Evolutionary conservation across 345 rosid species (phyloP), one percentile per base, ranked within the genome.

Genomic region (Viola odorata): DNA sequence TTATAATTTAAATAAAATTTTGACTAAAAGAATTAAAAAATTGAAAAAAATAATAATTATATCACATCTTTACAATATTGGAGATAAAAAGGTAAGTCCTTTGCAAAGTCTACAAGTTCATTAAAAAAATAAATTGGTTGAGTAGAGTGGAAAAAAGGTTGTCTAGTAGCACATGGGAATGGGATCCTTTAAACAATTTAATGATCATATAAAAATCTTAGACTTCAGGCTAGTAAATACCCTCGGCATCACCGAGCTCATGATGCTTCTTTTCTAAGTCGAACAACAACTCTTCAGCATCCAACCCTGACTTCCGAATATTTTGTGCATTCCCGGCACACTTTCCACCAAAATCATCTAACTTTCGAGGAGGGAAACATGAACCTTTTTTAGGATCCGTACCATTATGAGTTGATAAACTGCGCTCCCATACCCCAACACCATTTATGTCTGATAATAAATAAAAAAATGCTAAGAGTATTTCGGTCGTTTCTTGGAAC

Each of bases 381-480:
- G 66, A 60, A 61, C 41, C 61, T 3, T 50, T 63, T 53, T 60
- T 65, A 42, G 37, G 61, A n/a, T 59, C 55, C 48, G 55, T 72
- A 8, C 3, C 58, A 60, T 10, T 60, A 52, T 53, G 62, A 63
- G 66, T 58, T 37, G 42, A 44, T 47, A 63, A 83, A 71, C 85
- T 71, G 60, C 69, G 80, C 68, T 86, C 92, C 96, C 92, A 84
- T 16, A 55, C 79, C 61, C 96, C 86, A 32, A 75, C 81, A 55
- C 95, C 91, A 73, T 83, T 73, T 5, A 88, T 60, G 49, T 88
- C 72, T n/a, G n/a, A n/a, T n/a, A n/a, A n/a, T n/a, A n/a, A n/a
- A n/a, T n/a, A n/a, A n/a, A n/a, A n/a, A n/a, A n/a, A n/a, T n/a
- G n/a, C n/a, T n/a, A n/a, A n/a, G n/a, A n/a, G n/a, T n/a, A n/a